phyloP scores from a whole-genome alignment of 139 green algal species.

The Monoraphidium neglectum region DNA sequence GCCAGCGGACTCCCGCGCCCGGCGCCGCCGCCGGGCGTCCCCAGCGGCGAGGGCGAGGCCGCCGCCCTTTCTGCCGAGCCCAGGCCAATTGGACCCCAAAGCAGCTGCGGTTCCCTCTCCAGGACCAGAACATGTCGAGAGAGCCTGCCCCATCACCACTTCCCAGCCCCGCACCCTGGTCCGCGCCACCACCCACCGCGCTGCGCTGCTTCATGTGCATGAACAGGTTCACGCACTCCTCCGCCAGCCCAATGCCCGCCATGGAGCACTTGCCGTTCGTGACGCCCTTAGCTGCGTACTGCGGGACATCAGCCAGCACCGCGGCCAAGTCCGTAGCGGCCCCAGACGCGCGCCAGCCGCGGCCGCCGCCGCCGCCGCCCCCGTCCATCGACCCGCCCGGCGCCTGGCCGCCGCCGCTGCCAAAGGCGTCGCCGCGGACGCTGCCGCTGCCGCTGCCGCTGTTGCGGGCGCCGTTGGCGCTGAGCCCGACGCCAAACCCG shows the following conservation, averaged over 20 bases:
- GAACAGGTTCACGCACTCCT: conserved; percentile 85
- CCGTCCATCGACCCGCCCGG: background rate
- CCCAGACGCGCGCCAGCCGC: no score
- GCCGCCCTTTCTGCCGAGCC: no score
- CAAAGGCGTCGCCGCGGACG: no score
- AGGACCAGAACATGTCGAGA: background rate
- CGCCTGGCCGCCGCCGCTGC: no score
- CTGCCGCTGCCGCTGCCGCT: conserved; percentile 16
- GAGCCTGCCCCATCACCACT: background rate
- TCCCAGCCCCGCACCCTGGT: background rate
- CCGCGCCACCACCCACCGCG: conserved; percentile 40
- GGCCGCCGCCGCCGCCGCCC: background rate
- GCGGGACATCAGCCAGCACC: conserved; percentile 31
- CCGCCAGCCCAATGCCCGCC: conserved; percentile 79
- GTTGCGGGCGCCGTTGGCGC: background rate
- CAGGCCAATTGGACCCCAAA: background rate
- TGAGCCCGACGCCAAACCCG: background rate
- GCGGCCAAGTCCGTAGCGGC: no score
- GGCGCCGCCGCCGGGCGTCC: no score
- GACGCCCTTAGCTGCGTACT: conserved; percentile 22
- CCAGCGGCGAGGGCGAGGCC: no score
- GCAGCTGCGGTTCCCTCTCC: background rate
- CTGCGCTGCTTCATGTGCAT: conserved; percentile 84
- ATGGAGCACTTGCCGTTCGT: conserved; percentile 77
- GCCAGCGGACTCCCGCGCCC: no score